phyloP scores from a whole-genome alignment of 2,329 filamentous ascomycete species.

The Colletotrichum salicis region DNA sequence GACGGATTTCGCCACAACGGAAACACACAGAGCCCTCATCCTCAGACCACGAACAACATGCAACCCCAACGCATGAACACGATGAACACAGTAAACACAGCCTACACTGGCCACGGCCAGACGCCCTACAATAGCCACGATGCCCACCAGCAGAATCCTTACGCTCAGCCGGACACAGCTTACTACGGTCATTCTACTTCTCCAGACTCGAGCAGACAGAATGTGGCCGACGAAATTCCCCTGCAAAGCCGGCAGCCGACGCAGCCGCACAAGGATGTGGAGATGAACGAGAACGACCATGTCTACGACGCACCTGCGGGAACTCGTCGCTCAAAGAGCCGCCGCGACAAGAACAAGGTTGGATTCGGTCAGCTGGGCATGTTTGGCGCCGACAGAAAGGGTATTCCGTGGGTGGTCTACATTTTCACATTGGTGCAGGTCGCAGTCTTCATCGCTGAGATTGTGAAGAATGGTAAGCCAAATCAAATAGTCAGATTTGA shows the following conservation, averaged over 20 bases:
- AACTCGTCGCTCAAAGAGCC: conserved; percentile 37
- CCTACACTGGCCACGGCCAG: conserved; percentile 25
- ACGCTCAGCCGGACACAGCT: conserved; percentile 59
- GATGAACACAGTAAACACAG: conserved; percentile 24
- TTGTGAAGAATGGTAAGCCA: conserved; percentile 81
- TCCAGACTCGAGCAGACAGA: conserved; percentile 42
- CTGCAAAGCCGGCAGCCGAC: conserved; percentile 58
- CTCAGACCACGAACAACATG: conserved; percentile 22
- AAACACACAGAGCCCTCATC: conserved; percentile 34
- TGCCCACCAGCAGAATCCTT: conserved; percentile 7
- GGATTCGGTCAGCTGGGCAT: conserved; percentile 70
- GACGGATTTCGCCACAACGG: conserved; percentile 41
- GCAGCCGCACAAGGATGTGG: conserved; percentile 50
- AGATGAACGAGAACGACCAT: conserved; percentile 63
- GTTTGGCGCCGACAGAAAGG: conserved; percentile 64
- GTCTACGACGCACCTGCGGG: conserved; percentile 66
- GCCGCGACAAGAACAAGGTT: conserved; percentile 54
- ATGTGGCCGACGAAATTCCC: conserved; percentile 65
- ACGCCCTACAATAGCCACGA: conserved; percentile 11
- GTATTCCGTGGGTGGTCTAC: conserved; percentile 85
- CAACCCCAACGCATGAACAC: conserved; percentile 42
- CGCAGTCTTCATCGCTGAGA: conserved; percentile 87
- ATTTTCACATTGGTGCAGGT: conserved; percentile 80
- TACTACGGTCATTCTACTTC: conserved; percentile 63
- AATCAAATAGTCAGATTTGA: no score